phyloP scores from a whole-genome alignment of 306 rosid genomes.

The cucumber (Cucumis sativus) region Cucumber_9930_V3 NC_026661.2:4285001-4285500 shows the following conservation, averaged over 20 bases:
- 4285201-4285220: background rate
- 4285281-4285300: background rate
- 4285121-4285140: background rate
- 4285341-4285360: background rate
- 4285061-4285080: constrained; percentile 77
- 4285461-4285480: no score
- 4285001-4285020: constrained; percentile 84
- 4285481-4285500: no score
- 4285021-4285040: constrained; percentile 74
- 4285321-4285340: background rate
- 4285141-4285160: background rate
- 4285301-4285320: background rate
- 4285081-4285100: background rate
- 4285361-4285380: background rate
- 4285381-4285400: background rate
- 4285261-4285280: background rate
- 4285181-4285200: background rate
- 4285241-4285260: background rate
- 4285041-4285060: constrained; percentile 82
- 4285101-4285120: background rate
- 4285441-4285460: no score
- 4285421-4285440: no score
- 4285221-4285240: background rate
- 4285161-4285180: background rate
- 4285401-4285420: no score